Conservation (phyloP, 75 land plant species). For the Picea sitchensis region DNA sequence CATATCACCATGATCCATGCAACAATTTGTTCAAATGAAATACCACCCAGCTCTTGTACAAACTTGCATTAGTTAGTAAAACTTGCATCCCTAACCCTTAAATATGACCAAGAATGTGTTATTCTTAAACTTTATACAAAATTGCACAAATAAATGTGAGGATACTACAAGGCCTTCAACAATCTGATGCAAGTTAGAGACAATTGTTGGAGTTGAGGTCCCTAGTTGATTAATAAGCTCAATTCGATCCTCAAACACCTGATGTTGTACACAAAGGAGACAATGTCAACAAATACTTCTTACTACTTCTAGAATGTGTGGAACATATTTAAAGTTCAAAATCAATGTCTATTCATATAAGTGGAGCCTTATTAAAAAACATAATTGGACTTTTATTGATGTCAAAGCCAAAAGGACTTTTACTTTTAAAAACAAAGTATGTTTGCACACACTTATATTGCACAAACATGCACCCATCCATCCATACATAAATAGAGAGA, state of each 20-base stretch:
- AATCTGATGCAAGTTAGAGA: conserved; percentile 24
- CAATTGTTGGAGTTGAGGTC: conserved; percentile 8
- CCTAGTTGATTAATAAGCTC: conserved; percentile 30
- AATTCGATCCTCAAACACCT: conserved; percentile 48
- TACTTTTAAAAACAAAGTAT: too few species aligned
- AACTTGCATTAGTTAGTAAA: background rate
- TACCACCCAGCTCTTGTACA: background rate
- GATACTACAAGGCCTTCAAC: conserved; percentile 56
- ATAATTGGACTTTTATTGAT: too few species aligned
- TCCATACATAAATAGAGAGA: too few species aligned
- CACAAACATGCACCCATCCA: too few species aligned
- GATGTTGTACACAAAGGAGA: background rate
- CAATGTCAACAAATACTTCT: too few species aligned
- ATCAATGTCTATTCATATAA: too few species aligned
- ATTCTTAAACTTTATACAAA: background rate
- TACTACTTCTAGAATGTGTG: too few species aligned
- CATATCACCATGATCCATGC: background rate
- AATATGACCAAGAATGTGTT: background rate
- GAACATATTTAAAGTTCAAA: too few species aligned
- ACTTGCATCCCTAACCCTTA: background rate
- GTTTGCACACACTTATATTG: too few species aligned
- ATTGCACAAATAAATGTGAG: conserved; percentile 6
- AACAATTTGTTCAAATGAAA: background rate
- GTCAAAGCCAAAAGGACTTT: too few species aligned
- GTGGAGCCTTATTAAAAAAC: too few species aligned